Percentiles rank a stretch among this genome's conserved stretches.
phyloP scores from a whole-genome alignment of 2,329 filamentous ascomycete genomes.

The Colletotrichum echinochloae region DNA sequence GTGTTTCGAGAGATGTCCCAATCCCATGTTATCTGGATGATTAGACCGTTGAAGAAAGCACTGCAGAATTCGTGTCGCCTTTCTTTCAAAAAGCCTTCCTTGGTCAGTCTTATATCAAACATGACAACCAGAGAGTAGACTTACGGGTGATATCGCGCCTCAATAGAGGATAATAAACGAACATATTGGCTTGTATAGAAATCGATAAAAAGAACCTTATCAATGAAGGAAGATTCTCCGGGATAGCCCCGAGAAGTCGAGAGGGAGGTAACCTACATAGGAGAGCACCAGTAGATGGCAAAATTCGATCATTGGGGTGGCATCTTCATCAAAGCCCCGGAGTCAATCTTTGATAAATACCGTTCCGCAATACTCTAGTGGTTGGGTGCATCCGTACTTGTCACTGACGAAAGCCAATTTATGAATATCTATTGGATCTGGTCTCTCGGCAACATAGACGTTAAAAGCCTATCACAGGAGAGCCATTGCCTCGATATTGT shows the following conservation, averaged over 20 bases:
- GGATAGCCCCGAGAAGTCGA: constrained; percentile 39
- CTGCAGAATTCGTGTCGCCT: constrained; percentile 40
- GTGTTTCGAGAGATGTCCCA: constrained; percentile 25
- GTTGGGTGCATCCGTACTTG: constrained; percentile 44
- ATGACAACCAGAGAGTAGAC: neutral
- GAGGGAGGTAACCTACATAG: constrained; percentile 38
- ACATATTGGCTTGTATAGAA: constrained; percentile 26
- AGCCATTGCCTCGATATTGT: constrained; percentile 47
- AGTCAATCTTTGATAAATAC: constrained; percentile 42
- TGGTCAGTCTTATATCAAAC: neutral
- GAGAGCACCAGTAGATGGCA: constrained; percentile 41
- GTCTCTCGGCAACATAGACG: constrained; percentile 42
- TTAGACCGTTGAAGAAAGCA: constrained; percentile 35
- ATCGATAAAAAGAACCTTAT: constrained; percentile 34
- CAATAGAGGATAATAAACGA: constrained; percentile 40
- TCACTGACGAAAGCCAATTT: constrained; percentile 45
- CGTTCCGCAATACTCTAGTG: constrained; percentile 39
- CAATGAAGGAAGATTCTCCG: constrained; percentile 41
- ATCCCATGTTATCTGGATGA: constrained; percentile 30
- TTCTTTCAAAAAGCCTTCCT: constrained; percentile 29
- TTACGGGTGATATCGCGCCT: constrained; percentile 38
- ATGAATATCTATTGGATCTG: constrained; percentile 45
- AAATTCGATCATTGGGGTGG: constrained; percentile 37
- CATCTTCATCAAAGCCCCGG: constrained; percentile 25
- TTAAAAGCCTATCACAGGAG: constrained; percentile 49